Conservation (phyloP, 306 rosid species). For the Cucurbita ficifolia region DNA sequence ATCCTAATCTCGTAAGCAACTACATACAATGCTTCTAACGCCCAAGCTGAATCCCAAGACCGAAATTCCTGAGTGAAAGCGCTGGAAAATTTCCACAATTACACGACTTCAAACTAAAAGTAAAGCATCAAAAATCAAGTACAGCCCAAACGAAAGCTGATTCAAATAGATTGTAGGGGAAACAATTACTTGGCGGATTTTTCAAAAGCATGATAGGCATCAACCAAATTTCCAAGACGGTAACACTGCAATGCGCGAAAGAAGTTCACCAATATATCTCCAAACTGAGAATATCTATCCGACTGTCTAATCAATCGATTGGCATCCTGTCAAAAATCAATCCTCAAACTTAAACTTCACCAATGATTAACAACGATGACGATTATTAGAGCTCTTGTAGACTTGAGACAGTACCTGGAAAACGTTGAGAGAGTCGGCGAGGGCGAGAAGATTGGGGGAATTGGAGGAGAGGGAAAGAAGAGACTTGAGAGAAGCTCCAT, state of each 20-base stretch:
- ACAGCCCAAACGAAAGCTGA: neutral
- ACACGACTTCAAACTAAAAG: neutral
- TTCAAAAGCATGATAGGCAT: constrained; percentile 66
- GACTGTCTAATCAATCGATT: constrained; percentile 60
- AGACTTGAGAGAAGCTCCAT: constrained; percentile 49
- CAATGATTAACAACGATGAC: neutral
- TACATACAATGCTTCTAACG: constrained; percentile 63
- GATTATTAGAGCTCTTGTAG: neutral
- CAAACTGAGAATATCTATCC: constrained; percentile 40
- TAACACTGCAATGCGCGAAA: constrained; percentile 66
- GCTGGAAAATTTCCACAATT: constrained; percentile 29
- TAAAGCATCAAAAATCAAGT: neutral
- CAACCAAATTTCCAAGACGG: constrained; percentile 38
- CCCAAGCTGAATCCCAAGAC: constrained; percentile 96
- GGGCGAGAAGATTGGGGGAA: constrained; percentile 36
- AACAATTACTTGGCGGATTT: constrained; percentile 56
- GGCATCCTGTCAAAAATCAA: constrained; percentile 25
- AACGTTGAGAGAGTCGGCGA: constrained; percentile 63
- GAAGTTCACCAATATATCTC: constrained; percentile 43
- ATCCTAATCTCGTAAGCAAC: constrained; percentile 79
- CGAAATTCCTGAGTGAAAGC: constrained; percentile 92
- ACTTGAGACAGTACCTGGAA: constrained; percentile 27
- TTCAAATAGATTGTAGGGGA: neutral
- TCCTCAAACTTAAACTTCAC: neutral
- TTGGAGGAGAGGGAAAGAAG: constrained; percentile 70